phyloP scores from a whole-genome alignment of 1,284 basidiomycete genomes.

The Cutaneotrichosporon cavernicola region DNA sequence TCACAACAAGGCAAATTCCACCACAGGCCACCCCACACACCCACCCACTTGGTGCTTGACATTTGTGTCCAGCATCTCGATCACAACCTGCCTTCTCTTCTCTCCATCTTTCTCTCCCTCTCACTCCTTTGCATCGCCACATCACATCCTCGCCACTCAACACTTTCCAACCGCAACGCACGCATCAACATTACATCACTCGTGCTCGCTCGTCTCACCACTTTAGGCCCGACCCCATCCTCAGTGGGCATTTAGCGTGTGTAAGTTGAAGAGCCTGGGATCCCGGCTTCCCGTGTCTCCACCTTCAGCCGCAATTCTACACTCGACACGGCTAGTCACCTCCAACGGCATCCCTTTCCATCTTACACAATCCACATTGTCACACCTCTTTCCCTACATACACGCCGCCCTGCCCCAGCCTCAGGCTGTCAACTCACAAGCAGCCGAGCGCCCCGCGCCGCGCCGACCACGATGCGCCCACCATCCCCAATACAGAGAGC shows the following conservation, averaged over 20 bases:
- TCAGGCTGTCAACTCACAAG: background rate
- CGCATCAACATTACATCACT: background rate
- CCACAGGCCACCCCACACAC: no score
- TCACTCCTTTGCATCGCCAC: background rate
- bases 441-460: background rate
- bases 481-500: background rate
- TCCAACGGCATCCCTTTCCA: background rate
- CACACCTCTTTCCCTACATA: background rate
- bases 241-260: background rate
- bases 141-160: background rate
- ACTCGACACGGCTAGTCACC: background rate
- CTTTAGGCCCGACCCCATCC: background rate
- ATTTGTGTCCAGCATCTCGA: no score
- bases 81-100: background rate
- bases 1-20: background rate
- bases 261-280: background rate
- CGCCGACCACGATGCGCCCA: conserved; percentile 1
- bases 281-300: background rate
- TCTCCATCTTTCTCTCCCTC: background rate
- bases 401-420: background rate
- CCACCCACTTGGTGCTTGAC: no score
- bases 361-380: background rate
- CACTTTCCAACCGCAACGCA: background rate
- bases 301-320: no score
- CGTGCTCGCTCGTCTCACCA: background rate